Evolutionary conservation across 2,329 filamentous ascomycete species (phyloP), one percentile per base, ranked within the genome.

Genomic region (Mariannaea sp.): DNA sequence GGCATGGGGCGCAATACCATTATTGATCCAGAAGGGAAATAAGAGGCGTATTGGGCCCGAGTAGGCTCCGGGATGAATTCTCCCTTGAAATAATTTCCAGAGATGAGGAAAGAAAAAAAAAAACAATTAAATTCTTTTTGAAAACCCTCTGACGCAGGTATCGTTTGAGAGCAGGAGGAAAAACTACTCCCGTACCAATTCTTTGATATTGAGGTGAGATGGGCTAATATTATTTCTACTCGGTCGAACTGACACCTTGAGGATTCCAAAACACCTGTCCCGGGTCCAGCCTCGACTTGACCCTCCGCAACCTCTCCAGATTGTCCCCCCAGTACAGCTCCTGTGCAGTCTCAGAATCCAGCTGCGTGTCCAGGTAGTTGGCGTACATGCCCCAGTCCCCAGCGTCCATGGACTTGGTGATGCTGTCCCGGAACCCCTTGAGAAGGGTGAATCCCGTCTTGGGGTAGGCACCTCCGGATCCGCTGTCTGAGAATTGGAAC

Each of bases 401-500:
- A 7, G 64, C 56, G 0, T 52, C 55, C 59, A 67, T 63, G 0
- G 44, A 48, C 46, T 51, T 40, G 1, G 71, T 73, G 10, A 73
- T 58, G 53, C 67, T 73, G 40, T 59, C 51, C 12, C 69, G 61
- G 49, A 76, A 75, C 19, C 64, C 60, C 36, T 70, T 59, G 19
- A 76, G 58, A 8, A 71, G 60, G 2, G 59, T 42, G 40, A 73
- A 72, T 0, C 74, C 73, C 9, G 68, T 65, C 3, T 60, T 47
- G 0, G 73, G 73, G 42, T 73, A 73, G 2, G 14, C 20, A 1
- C 56, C 60, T n/a, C 55, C 41, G 35, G 55, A 54, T 1, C 66
- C 68, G 1, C 73, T 64, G 58, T 81, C 78, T 16, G 75, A 74
- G 48, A 81, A 74, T 61, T 83, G 77, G 43, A 76, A 79, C 2